A percentile compares a stretch with the other conserved stretches of the same genome.
Evolutionary conservation across 2,329 filamentous ascomycete species (phyloP).

Genomic region (Cadophora malorum): DNA sequence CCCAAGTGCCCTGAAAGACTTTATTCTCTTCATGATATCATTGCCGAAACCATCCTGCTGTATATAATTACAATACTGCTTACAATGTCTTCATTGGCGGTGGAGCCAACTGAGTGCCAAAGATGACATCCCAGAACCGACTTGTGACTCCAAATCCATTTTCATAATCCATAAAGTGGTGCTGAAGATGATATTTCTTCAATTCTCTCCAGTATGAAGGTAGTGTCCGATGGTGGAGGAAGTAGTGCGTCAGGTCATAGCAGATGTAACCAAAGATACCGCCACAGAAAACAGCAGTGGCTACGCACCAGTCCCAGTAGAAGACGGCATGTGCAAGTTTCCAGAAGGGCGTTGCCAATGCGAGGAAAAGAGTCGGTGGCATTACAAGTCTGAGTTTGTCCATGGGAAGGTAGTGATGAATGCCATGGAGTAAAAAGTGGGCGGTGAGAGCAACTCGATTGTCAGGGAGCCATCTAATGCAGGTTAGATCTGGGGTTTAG

Average conservation of each 20-base stretch:
- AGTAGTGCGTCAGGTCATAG: constrained; percentile 98
- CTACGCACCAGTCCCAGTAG: constrained; percentile 84
- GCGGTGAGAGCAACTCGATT: constrained; percentile 84
- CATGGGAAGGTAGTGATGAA: constrained; percentile 99
- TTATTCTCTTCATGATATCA: constrained; percentile 37
- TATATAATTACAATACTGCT: constrained; percentile 15
- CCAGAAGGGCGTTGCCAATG: constrained; percentile 89
- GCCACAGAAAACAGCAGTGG: constrained; percentile 80
- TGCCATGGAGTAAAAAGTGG: constrained; percentile 94
- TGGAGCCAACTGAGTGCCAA: constrained; percentile 79
- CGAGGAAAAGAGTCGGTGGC: constrained; percentile 87
- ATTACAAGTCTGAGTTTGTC: constrained; percentile 96
- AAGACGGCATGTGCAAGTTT: constrained; percentile 85
- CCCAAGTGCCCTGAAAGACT: constrained; percentile 20
- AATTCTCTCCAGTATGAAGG: constrained; percentile 88
- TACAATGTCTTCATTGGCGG: constrained; percentile 39
- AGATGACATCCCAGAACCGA: constrained; percentile 92
- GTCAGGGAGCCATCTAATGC: constrained; percentile 79
- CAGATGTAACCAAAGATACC: constrained; percentile 95
- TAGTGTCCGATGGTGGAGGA: constrained; percentile 93
- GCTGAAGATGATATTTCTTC: constrained; percentile 97
- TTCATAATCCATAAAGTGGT: constrained; percentile 98
- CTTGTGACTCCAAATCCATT: constrained; percentile 97
- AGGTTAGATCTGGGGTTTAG: constrained; percentile 41
- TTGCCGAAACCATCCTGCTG: constrained; percentile 20